Percentiles rank a stretch among this genome's conserved stretches.
Conservation (phyloP, 768 basidiomycete genomes). For the Mycena galopus region DNA sequence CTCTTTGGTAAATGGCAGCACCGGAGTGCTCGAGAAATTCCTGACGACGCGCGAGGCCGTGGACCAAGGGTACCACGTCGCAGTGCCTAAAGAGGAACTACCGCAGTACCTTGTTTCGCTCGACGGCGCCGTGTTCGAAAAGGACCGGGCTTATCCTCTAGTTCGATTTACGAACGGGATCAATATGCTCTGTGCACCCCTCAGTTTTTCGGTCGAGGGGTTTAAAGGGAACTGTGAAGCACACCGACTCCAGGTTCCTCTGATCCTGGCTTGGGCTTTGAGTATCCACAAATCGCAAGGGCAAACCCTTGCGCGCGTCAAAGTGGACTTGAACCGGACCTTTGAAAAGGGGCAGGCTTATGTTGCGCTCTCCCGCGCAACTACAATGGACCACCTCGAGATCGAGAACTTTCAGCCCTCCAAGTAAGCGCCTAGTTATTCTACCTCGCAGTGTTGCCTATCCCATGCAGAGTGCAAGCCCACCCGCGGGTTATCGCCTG, state of each 20-base stretch:
- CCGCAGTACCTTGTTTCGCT: constrained; percentile 34
- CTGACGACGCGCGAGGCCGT: constrained; percentile 62
- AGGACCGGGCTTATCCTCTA: constrained; percentile 64
- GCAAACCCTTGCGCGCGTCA: constrained; percentile 84
- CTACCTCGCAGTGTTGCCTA: background rate
- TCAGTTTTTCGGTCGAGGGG: constrained; percentile 69
- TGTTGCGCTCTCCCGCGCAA: constrained; percentile 80
- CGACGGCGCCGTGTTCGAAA: constrained; percentile 41
- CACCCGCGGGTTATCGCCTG: constrained; percentile 70
- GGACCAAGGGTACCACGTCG: constrained; percentile 41
- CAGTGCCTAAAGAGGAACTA: constrained; percentile 42
- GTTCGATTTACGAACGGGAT: constrained; percentile 67
- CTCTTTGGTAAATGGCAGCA: constrained; percentile 74
- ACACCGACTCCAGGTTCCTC: constrained; percentile 66
- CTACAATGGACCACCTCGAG: constrained; percentile 70
- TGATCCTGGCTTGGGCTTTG: constrained; percentile 82
- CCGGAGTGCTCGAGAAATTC: constrained; percentile 68
- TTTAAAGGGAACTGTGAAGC: constrained; percentile 71
- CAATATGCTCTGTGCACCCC: constrained; percentile 64
- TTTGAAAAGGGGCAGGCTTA: constrained; percentile 87
- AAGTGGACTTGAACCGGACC: constrained; percentile 76
- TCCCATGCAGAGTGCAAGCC: constrained; percentile 61
- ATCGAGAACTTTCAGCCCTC: constrained; percentile 70
- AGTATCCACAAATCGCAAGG: constrained; percentile 93
- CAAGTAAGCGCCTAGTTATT: constrained; percentile 57